A percentile compares a stretch with the other conserved stretches of the same genome.
phyloP scores from a whole-genome alignment of 441 rosid species.

The Adansonia rubrostipa region DNA sequence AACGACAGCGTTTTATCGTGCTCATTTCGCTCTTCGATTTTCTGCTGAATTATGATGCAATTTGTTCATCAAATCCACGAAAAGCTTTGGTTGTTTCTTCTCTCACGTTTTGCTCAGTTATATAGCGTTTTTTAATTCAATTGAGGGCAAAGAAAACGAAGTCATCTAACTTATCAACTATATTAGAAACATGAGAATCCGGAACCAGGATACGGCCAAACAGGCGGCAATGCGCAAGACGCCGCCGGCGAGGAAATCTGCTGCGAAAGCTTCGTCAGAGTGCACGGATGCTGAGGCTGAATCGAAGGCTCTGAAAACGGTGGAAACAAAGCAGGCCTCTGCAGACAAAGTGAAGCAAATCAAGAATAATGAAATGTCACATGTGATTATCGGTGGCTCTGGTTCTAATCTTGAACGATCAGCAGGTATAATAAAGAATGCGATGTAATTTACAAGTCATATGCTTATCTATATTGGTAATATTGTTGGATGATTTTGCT shows the following conservation, averaged over 20 bases:
- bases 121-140: neutral
- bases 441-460: neutral
- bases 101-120: neutral
- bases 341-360: slow-evolving; percentile 34
- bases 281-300: slow-evolving; percentile 26
- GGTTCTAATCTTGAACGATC: slow-evolving; percentile 36
- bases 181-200: slow-evolving; percentile 41
- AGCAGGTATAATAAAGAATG: slow-evolving; percentile 34
- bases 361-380: slow-evolving; percentile 30
- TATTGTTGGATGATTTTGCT: slow-evolving; percentile 2
- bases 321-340: slow-evolving; percentile 33
- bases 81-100: neutral
- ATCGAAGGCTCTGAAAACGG: slow-evolving; percentile 29
- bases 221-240: slow-evolving; percentile 37
- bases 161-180: neutral
- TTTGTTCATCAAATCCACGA: neutral
- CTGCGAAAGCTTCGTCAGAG: slow-evolving; percentile 26
- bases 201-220: slow-evolving; percentile 37
- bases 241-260: slow-evolving; percentile 43
- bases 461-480: neutral
- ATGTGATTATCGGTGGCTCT: slow-evolving; percentile 25
- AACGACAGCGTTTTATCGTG: neutral
- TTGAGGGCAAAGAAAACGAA: neutral
- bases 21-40: neutral
- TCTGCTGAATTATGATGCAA: neutral